Base-by-base conservation (phyloP, 345 rosid species). In the Brassica incana region DNA sequence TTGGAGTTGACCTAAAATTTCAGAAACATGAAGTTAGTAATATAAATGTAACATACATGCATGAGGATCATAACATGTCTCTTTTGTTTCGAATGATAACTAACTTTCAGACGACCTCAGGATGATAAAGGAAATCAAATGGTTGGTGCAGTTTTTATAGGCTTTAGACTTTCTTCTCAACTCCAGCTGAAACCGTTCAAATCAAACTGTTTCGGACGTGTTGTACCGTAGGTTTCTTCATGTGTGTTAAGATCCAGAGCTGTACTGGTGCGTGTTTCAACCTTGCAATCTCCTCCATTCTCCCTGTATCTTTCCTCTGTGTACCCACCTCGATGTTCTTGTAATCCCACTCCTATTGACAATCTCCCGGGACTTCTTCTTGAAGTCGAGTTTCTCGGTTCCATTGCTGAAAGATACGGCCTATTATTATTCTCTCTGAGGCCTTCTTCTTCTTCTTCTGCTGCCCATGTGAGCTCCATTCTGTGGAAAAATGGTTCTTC, bases 141-240 rank as follows among this genome's bases (percentile, higher is more conserved):
- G 54, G 25, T 25, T 78, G 60, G 25, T 78, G 59, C 16, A 72
- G 6, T 8, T 45, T 56, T 62, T 1, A n/a, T n/a, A 18, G 16
- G 12, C 72, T 54, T 23, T 40, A 0, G 33, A 11, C 40, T 66
- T 7, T 16, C 15, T 27, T 38, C 78, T 91, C 87, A 95, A 78
- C 79, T 87, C 96, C 99, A 95, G 83, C 94, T 88, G 65, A 89
- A 91, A 68, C 99, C 98, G 78, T 95, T 95, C 78, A 92, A 78
- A 82, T 95, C 98, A 20, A 92, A 88, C 72, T 89, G 94, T 78
- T 91, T 88, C 69, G 89, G 83, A 67, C 83, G 77, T 12, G 90
- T 83, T 56, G 85, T 87, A 11, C 80, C 82, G 60, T 88, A 91
- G 38, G 73, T 84, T 56, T 90, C 96, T 0, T 75, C 92, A 10